Evolutionary conservation across 2,329 filamentous ascomycete species (phyloP), one percentile per base, ranked within the genome.

Genomic region (Neospermospora avenae): DNA sequence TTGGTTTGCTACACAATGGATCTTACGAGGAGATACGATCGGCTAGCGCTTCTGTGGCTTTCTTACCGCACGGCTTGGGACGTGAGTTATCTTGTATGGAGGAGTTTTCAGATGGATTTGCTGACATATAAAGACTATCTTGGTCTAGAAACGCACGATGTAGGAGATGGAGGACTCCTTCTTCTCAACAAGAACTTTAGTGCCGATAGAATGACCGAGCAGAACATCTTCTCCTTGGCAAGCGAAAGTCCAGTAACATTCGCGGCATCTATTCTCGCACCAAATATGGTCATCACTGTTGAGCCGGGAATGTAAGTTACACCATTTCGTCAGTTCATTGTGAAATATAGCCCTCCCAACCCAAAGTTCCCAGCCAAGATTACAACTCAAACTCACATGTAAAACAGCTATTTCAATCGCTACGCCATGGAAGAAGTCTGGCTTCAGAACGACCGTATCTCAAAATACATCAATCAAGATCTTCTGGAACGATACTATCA

Each of bases 241-340:
- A 53, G 59, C 22, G 58, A 52, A 11, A 54, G 31, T 24, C 49
- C 62, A 16, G 44, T 10, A n/a, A 53, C 54, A 18, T 24, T 45
- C 24, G 53, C 59, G 24, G 60, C 65, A 10, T 61, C 79, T 60
- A 70, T 73, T n/a, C 77, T 88, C 5, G 73, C 76, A 65, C 77
- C 84, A 13, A 81, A 84, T 53, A 89, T 90, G 78, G 80, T 93
- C 41, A 83, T 95, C 18, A 95, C 90, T 0, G 82, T 93, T 51
- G 90, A 95, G 76, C 90, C 90, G 1, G 90, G 90, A 64, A 79
- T 89, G 77, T 84, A 70, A 74, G 80, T 75, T 10, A 31, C 28
- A 6, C 28, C 28, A 31, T 2, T 31, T 10, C 11, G 11, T 31
- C 28, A 6, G 11, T 6, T 10, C 11, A 5, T 31, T 31, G 11